Conservation (phyloP, 805 yeast species). For the Ogataea thermomethanolica region DNA sequence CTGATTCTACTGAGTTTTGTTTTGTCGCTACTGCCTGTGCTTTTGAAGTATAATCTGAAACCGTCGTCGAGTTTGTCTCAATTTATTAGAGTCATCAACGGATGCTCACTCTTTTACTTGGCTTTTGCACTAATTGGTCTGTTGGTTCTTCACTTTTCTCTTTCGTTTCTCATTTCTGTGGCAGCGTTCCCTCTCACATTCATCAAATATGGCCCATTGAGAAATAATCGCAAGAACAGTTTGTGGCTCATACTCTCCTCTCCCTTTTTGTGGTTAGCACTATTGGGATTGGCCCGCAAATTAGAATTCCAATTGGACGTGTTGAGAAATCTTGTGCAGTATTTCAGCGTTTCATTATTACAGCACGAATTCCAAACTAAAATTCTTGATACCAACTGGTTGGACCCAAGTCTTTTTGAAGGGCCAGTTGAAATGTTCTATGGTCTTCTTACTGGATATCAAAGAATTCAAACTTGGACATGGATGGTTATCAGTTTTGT, state of each 20-base stretch:
- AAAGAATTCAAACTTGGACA: constrained; percentile 75
- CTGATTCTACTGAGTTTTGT: constrained; percentile 7
- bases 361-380: constrained; percentile 17
- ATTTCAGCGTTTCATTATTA: constrained; percentile 20
- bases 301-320: constrained; percentile 28
- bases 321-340: constrained; percentile 31
- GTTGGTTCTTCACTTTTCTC: constrained; percentile 78
- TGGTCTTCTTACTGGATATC: constrained; percentile 62
- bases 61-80: constrained; percentile 17
- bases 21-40: constrained; percentile 15
- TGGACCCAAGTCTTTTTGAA: constrained; percentile 19
- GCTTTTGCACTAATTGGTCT: constrained; percentile 70
- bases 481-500: constrained; percentile 72
- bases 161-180: constrained; percentile 69
- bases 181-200: constrained; percentile 74
- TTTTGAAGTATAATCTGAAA: constrained; percentile 7
- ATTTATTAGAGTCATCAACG: constrained; percentile 23
- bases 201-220: constrained; percentile 38
- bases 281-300: constrained; percentile 26
- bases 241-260: constrained; percentile 29
- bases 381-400: constrained; percentile 15
- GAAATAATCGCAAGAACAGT: constrained; percentile 18
- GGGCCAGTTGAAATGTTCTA: constrained; percentile 42
- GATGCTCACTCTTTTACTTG: constrained; percentile 46
- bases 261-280: constrained; percentile 29